Conservation (phyloP, 306 rosid genomes). For the Nissolia schottii region DNA sequence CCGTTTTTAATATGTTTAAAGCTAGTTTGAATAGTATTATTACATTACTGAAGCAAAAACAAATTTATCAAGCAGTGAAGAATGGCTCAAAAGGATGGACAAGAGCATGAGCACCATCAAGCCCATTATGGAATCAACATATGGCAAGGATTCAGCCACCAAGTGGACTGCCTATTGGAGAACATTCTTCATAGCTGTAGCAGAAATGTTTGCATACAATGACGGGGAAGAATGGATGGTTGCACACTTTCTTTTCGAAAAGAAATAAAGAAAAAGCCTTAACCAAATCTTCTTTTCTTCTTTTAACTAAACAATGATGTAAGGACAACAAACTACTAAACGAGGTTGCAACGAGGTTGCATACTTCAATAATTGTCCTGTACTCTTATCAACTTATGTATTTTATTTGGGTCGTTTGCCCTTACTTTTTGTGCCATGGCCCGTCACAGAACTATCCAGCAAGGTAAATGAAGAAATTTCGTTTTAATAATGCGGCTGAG, state of each 20-base stretch:
- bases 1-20: background rate
- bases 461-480: too few species aligned
- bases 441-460: too few species aligned
- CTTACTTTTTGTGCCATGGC: background rate
- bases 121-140: slow-evolving; percentile 83
- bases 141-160: slow-evolving; percentile 74
- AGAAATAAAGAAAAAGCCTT: slow-evolving; percentile 35
- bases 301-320: background rate
- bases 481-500: too few species aligned
- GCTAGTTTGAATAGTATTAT: background rate
- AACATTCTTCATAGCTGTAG: slow-evolving; percentile 84
- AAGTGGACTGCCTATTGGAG: slow-evolving; percentile 96
- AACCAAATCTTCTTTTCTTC: background rate
- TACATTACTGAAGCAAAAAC: background rate
- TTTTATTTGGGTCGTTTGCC: background rate
- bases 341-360: background rate
- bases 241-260: slow-evolving; percentile 66
- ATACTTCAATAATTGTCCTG: background rate
- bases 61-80: slow-evolving; percentile 63
- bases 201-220: slow-evolving; percentile 84
- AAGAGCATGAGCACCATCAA: slow-evolving; percentile 37
- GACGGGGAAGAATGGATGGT: slow-evolving; percentile 97
- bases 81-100: slow-evolving; percentile 96
- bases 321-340: background rate
- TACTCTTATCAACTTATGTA: background rate